phyloP scores from a whole-genome alignment of 2,329 filamentous ascomycete species.

The Periconia digitata region DNA sequence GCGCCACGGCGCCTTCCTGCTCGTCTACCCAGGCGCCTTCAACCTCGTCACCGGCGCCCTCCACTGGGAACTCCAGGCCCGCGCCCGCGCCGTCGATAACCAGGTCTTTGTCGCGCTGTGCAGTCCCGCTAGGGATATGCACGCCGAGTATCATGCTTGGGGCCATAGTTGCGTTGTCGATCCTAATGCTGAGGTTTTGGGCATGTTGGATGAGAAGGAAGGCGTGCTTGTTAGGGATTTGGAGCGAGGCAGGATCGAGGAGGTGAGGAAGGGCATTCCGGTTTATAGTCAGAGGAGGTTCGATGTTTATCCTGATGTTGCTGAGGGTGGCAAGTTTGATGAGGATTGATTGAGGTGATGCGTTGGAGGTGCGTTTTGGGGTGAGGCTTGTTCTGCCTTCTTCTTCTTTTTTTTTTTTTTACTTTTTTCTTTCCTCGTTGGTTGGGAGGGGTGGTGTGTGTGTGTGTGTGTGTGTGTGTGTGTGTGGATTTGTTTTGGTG shows the following conservation, averaged over 20 bases:
- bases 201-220: constrained; percentile 77
- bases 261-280: constrained; percentile 70
- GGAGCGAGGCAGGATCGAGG: constrained; percentile 45
- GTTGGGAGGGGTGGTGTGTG: too few relatives aligned
- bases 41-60: constrained; percentile 89
- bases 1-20: constrained; percentile 79
- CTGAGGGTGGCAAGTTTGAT: constrained; percentile 9
- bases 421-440: too few relatives aligned
- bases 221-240: constrained; percentile 68
- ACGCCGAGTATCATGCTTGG: constrained; percentile 81
- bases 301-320: constrained; percentile 90
- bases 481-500: too few relatives aligned
- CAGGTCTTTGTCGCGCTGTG: constrained; percentile 93
- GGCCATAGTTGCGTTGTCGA: constrained; percentile 89
- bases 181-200: constrained; percentile 81
- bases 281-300: constrained; percentile 83
- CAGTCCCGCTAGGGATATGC: constrained; percentile 80
- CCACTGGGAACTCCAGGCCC: constrained; percentile 84
- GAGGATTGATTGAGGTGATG: constrained; percentile 1
- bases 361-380: not conserved
- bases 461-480: too few relatives aligned
- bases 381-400: not conserved
- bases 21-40: constrained; percentile 96
- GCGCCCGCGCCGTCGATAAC: constrained; percentile 87
- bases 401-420: not conserved